Evolutionary conservation across 306 rosid genomes (phyloP), one percentile per base, ranked within the genome.

Genomic region (Cucurbita ficifolia): DNA sequence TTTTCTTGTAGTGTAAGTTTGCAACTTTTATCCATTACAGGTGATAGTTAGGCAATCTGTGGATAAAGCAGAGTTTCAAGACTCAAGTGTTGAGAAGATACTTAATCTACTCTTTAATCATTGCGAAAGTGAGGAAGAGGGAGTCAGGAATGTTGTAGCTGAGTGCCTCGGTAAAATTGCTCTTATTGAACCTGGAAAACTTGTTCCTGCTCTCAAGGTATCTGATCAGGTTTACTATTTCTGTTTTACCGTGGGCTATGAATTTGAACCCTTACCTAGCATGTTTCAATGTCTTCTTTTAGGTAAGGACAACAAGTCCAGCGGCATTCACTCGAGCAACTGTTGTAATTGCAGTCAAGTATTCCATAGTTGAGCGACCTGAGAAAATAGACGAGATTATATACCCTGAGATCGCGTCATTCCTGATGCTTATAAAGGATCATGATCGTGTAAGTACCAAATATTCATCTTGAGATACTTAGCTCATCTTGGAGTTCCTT

Each of bases 101-200:
- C 96, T 95, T 78, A 86, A 87, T 68, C 85, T 95, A 79, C 96
- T 95, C 67, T 91, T 95, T 77, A 95, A 95, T 75, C 96, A 95
- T 82, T 89, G 99, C 76, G 99, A 91, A 82, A 91, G 99, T 42
- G 97, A 95, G 78, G 99, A 95, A 84, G 99, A 95, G 81, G 99
- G 97, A 57, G 97, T 95, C 77, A 96, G 99, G 75, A 95, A 95
- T 74, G 99, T 95, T 5, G 99, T 91, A 62, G 99, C 99, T 0
- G 99, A 95, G 84, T 95, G 99, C 79, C 83, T 95, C 24, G 99
- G 99, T 42, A 95, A 95, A 86, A 83, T 95, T 85, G 99, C 99
- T 1, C 97, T 95, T 67, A 89, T 95, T 77, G 99, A 95, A 81
- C 97, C 97, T 63, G 82, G 85, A 80, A 95, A 95, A 81, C 97